A percentile compares a stretch with the other conserved stretches of the same genome.
Evolutionary conservation across 2,329 filamentous ascomycete genomes (phyloP).

Genomic region (Arthrobotrys megalospora): DNA sequence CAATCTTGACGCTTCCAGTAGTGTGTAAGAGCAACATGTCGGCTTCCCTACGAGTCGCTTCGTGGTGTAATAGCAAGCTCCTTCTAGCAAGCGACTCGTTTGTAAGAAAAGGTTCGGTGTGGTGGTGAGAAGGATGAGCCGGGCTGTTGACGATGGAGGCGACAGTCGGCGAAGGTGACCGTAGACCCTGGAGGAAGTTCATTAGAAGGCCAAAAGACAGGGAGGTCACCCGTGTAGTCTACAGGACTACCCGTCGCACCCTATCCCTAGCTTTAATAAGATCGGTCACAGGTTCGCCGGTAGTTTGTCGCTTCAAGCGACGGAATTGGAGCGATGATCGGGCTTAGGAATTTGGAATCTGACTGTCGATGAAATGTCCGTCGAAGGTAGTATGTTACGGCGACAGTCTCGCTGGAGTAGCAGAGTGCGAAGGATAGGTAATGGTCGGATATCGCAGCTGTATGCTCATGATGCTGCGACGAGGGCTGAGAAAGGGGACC

Average conservation of each 20-base stretch:
- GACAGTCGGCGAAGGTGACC: constrained; percentile 53
- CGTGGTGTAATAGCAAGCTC: constrained; percentile 51
- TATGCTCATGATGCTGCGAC: constrained; percentile 48
- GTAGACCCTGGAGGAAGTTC: constrained; percentile 57
- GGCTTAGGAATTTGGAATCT: neutral
- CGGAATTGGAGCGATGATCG: neutral
- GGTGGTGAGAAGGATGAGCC: constrained; percentile 45
- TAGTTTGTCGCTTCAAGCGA: constrained; percentile 1
- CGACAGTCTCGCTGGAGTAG: constrained; percentile 37
- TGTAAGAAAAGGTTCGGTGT: constrained; percentile 41
- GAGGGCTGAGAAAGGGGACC: constrained; percentile 8
- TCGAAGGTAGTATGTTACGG: constrained; percentile 10
- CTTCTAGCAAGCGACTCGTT: constrained; percentile 46
- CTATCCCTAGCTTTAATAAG: constrained; percentile 2
- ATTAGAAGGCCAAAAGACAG: constrained; percentile 26
- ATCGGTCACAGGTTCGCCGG: neutral
- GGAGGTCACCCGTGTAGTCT: constrained; percentile 10
- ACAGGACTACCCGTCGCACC: constrained; percentile 30
- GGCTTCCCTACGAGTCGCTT: constrained; percentile 49
- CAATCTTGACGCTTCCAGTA: constrained; percentile 90
- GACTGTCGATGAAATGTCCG: constrained; percentile 1
- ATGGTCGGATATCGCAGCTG: constrained; percentile 15
- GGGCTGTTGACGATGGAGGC: constrained; percentile 56
- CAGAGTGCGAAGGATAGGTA: constrained; percentile 19
- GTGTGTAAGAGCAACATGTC: constrained; percentile 92